Base-by-base conservation (phyloP, 129 eudicot genomes). In the Flaveria bidentis region DNA sequence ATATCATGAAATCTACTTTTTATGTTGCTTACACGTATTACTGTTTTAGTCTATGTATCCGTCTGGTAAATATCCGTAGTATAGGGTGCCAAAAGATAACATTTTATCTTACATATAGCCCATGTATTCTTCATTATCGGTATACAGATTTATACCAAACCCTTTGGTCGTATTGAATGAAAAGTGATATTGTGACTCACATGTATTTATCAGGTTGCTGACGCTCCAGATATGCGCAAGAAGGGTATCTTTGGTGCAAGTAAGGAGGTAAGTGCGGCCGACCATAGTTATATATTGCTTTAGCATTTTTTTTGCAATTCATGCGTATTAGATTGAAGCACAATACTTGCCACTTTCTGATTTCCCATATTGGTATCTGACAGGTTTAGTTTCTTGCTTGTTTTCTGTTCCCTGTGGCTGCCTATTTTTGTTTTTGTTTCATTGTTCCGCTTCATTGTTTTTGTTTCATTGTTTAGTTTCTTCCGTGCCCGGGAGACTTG, bases 211-310 rank as follows among this genome's bases (percentile, higher is more conserved):
- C 82, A 93, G 98, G 98, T 93, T 82, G 98, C 84, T 72, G 98
- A 90, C 62, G 78, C 86, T n/a, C 96, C 98, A 12, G 90, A 90
- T 53, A 93, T 90, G 77, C 89, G 92, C 50, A 93, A 93, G 86
- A 90, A 93, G 73, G 98, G 98, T 55, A 80, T 93, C 74, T 90
- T 93, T 82, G 97, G 98, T 67, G 82, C 87, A 15, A 93, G 90
- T 79, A 93, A 93, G 84, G 97, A 93, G 97, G 98, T 93, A 90
- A 56, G 62, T 81, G 14, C 60, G 17, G 45, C 9, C 13, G 41
- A 15, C 30, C 58, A 25, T 42, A 26, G 26, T 57, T 69, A 45
- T 0, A 47, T 57, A 56, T 14, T 1, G 26, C 52, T 69, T 68
- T 15, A 77, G 49, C 56, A 69, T 41, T 44, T 0, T 0, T 25